A percentile compares a stretch with the other conserved stretches of the same genome.
Evolutionary conservation across 2,329 filamentous ascomycete genomes (phyloP).

Genomic region (Pyrenophora seminiperda): DNA sequence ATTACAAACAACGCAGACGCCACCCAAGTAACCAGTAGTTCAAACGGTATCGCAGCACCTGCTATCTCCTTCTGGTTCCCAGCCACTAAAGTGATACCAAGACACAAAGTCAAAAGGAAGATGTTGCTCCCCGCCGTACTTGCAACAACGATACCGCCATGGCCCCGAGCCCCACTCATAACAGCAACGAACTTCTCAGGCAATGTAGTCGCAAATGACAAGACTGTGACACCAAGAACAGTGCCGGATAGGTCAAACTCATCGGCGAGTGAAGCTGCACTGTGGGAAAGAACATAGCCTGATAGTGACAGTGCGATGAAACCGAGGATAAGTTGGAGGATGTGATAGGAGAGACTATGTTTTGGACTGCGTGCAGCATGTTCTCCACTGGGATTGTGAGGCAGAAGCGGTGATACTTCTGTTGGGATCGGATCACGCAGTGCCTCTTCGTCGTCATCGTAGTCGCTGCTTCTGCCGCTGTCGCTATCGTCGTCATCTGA

Average conservation of each 20-base stretch:
- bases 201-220: conserved; percentile 60
- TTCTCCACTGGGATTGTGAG: background rate
- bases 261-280: conserved; percentile 50
- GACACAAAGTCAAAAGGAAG: conserved; percentile 59
- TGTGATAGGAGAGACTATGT: conserved; percentile 38
- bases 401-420: background rate
- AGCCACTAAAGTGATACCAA: conserved; percentile 49
- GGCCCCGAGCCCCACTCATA: conserved; percentile 54
- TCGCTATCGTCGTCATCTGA: too few species aligned
- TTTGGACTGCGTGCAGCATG: too few species aligned
- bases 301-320: conserved; percentile 54
- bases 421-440: too few species aligned
- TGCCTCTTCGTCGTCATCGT: conserved; percentile 32
- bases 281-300: conserved; percentile 57
- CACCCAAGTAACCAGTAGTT: background rate
- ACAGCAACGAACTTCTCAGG: conserved; percentile 61
- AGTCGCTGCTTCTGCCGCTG: conserved; percentile 29
- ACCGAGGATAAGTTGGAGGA: conserved; percentile 52
- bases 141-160: conserved; percentile 58
- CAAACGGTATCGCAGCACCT: too few species aligned
- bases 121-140: conserved; percentile 62
- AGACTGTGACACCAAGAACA: conserved; percentile 55
- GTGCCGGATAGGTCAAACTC: conserved; percentile 53
- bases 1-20: background rate
- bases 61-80: background rate